Percentiles rank a stretch among this genome's conserved stretches.
phyloP scores from a whole-genome alignment of 2,329 filamentous ascomycete genomes.

The Exophiala xenobiotica region DNA sequence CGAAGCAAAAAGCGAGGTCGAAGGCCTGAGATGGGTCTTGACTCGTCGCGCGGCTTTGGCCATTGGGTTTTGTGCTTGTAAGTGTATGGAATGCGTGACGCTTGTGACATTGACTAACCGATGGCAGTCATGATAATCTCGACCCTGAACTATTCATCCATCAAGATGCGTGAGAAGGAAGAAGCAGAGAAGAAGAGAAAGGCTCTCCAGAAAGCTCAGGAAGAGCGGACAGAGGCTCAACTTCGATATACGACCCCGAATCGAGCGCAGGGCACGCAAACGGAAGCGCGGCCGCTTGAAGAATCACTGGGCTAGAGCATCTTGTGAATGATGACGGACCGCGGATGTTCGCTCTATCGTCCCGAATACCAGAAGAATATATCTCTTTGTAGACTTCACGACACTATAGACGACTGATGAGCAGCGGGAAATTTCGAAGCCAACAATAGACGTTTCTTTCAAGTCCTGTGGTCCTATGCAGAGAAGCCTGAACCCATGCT shows the following conservation, averaged over 20 bases:
- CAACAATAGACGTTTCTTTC: no score
- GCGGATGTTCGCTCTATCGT: no score
- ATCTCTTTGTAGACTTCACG: no score
- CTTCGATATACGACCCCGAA: constrained; percentile 17
- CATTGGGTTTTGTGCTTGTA: constrained; percentile 53
- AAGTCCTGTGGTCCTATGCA: no score
- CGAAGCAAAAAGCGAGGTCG: constrained; percentile 87
- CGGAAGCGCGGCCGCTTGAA: constrained; percentile 11
- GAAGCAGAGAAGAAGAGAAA: constrained; percentile 39
- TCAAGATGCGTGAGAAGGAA: constrained; percentile 37
- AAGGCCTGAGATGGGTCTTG: constrained; percentile 83
- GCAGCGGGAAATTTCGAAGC: no score
- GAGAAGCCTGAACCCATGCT: no score
- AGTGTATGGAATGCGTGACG: no score
- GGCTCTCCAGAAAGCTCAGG: constrained; percentile 34
- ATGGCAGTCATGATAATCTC: constrained; percentile 48
- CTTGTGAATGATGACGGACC: no score
- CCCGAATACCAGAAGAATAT: no score
- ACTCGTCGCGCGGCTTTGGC: constrained; percentile 64
- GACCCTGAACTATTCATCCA: constrained; percentile 46
- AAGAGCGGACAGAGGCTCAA: constrained; percentile 21
- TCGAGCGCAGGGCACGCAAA: constrained; percentile 26
- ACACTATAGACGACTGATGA: background rate
- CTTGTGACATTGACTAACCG: background rate
- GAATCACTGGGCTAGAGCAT: constrained; percentile 17